Conservation (phyloP, 352 stramenopile species). For the Globisporangium orthogonon region DNA sequence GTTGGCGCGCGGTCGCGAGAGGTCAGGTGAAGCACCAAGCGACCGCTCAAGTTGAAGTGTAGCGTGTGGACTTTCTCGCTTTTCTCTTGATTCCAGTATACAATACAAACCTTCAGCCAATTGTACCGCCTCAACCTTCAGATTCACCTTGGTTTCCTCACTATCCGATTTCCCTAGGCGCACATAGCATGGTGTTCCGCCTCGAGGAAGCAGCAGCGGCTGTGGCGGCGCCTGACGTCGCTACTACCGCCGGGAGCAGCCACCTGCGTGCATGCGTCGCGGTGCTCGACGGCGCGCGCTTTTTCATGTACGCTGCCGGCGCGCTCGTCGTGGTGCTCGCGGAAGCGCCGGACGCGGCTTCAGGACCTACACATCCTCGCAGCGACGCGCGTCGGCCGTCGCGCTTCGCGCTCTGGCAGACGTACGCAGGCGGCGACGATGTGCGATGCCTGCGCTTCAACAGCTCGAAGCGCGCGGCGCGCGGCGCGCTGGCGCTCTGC, state of each 20-base stretch:
- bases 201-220: slow-evolving; percentile 25
- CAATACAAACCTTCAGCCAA: too few relatives aligned
- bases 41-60: neutral
- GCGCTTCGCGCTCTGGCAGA: slow-evolving; percentile 66
- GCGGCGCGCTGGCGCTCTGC: slow-evolving; percentile 53
- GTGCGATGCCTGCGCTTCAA: slow-evolving; percentile 59
- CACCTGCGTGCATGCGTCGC: slow-evolving; percentile 23
- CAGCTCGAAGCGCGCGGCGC: slow-evolving; percentile 32
- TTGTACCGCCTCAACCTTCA: too few relatives aligned
- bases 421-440: slow-evolving; percentile 39
- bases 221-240: slow-evolving; percentile 31
- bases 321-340: slow-evolving; percentile 55
- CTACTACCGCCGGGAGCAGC: slow-evolving; percentile 7
- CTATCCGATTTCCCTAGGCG: neutral
- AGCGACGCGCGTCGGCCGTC: slow-evolving; percentile 22
- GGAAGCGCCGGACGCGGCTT: slow-evolving; percentile 23
- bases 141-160: neutral
- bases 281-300: slow-evolving; percentile 46
- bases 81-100: too few relatives aligned
- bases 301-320: slow-evolving; percentile 51
- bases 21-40: too few relatives aligned
- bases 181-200: slow-evolving; percentile 10
- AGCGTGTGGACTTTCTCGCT: too few relatives aligned
- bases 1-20: neutral
- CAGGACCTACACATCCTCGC: slow-evolving; percentile 8